A percentile compares a stretch with the other conserved stretches of the same genome.
Evolutionary conservation across 2,329 filamentous ascomycete genomes (phyloP).

Genomic region (Cyphellophora europaea): DNA sequence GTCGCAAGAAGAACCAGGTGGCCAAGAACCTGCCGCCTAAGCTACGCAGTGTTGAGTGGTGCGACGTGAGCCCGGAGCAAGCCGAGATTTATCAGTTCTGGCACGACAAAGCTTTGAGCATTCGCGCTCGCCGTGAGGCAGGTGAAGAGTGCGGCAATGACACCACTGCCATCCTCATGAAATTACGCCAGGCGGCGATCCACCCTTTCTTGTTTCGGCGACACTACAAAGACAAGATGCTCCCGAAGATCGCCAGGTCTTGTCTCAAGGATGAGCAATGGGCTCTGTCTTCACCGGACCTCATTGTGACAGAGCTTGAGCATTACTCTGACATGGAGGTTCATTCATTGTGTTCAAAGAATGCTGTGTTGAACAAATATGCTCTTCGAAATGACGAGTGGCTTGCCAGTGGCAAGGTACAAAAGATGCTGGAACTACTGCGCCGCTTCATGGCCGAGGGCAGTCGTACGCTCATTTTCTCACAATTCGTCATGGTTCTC

Average conservation of each 20-base stretch:
- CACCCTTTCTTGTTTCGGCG: constrained; percentile 82
- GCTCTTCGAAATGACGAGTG: constrained; percentile 52
- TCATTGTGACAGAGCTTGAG: constrained; percentile 45
- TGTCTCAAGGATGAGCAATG: constrained; percentile 61
- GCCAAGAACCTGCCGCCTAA: constrained; percentile 74
- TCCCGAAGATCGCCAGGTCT: constrained; percentile 68
- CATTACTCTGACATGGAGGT: constrained; percentile 53
- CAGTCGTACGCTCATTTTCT: constrained; percentile 83
- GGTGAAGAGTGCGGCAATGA: constrained; percentile 45
- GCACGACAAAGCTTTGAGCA: constrained; percentile 52
- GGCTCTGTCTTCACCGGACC: constrained; percentile 37
- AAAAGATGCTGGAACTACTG: constrained; percentile 67
- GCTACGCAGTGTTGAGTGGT: constrained; percentile 67
- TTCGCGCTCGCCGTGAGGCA: constrained; percentile 48
- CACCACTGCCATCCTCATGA: constrained; percentile 68
- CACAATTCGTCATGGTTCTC: constrained; percentile 84
- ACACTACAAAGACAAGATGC: constrained; percentile 64
- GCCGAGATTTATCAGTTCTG: constrained; percentile 62
- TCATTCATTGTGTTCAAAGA: constrained; percentile 47
- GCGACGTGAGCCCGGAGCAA: constrained; percentile 67
- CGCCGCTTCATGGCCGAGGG: constrained; percentile 65
- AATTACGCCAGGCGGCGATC: constrained; percentile 82
- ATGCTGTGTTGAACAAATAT: constrained; percentile 45
- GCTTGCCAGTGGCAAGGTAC: constrained; percentile 77
- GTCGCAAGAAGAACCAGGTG: constrained; percentile 87